Base-by-base conservation (phyloP, 345 rosid species). In the Mercurialis annua region DNA sequence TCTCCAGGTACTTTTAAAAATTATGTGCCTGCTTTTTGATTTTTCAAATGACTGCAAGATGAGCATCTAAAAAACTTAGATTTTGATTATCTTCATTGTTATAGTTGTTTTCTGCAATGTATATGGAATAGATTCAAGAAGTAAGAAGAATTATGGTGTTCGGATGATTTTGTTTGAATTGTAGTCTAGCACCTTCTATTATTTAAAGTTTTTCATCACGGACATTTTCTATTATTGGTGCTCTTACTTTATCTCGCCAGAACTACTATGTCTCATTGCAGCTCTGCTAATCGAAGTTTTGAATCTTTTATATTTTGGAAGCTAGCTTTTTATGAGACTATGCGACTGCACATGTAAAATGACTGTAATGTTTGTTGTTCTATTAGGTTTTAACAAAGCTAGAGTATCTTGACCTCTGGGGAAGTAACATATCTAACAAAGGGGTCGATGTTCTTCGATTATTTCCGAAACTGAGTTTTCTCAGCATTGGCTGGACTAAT, bases 361-460 rank as follows among this genome's bases (percentile, higher is more conserved):
- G 29, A 54, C 55, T 24, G 40, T 10, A 50, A 17, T 48, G 52
- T 21, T 21, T 71, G 1, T 57, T 69, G 33, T 66, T 68, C 24
- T 73, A 66, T 65, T 80, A 94, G 97, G 91, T 55, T 44, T 66
- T 91, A 81, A 78, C 71, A 53, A 87, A 86, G 79, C 90, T 90
- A n/a, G 83, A 87, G 70, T 76, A 87, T 74, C 91, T 94, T 68
- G 96, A 94, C 71, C 85, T 94, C 18, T 91, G 97, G 95, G 97
- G 96, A 30, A 94, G 96, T 76, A 77, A 81, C 67, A 70, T 91
- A 76, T 68, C 99, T 23, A 79, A 89, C 64, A 59, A 74, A 52
- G 96, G 96, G n/a, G 90, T 74, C 62, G 23, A 66, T 31, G 30
- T 68, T 75, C 87, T 93, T 67, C 73, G 48, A 62, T 67, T 57